Conservation (phyloP, 345 rosid species). For the Brassica nigra region DNA sequence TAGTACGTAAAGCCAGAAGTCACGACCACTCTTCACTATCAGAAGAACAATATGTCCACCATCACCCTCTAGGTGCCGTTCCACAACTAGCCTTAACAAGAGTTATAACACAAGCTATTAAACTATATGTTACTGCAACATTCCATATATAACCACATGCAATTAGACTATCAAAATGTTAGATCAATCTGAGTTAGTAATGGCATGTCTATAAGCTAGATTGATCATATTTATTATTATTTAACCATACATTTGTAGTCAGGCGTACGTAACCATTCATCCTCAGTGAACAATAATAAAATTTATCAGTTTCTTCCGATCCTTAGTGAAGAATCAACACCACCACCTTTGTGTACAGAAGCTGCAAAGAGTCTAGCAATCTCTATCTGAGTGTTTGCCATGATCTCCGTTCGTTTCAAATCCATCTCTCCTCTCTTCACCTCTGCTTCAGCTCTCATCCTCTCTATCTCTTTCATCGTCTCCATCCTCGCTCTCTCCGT, state of each 20-base stretch:
- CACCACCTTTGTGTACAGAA: conserved; percentile 52
- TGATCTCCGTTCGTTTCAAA: conserved; percentile 83
- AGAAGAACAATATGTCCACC: conserved; percentile 5
- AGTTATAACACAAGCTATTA: no score
- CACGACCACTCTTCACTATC: neutral
- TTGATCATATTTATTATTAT: neutral
- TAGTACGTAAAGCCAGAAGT: neutral
- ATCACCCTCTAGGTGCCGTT: neutral
- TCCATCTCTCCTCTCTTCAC: conserved; percentile 84
- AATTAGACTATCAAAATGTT: neutral
- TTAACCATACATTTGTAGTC: conserved; percentile 13
- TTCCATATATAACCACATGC: neutral
- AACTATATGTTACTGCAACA: neutral
- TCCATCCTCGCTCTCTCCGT: conserved; percentile 89
- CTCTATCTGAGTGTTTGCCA: conserved; percentile 89
- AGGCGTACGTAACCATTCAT: neutral
- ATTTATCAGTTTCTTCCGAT: conserved; percentile 66
- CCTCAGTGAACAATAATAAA: neutral
- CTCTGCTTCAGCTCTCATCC: conserved; percentile 88
- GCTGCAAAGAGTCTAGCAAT: conserved; percentile 70
- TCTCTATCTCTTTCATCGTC: conserved; percentile 84
- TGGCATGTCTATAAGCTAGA: neutral
- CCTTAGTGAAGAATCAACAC: conserved; percentile 75
- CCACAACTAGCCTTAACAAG: neutral
- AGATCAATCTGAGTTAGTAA: neutral